phyloP scores from a whole-genome alignment of 371 early-diverging fungal species.

The Mortierella sp. region DNA sequence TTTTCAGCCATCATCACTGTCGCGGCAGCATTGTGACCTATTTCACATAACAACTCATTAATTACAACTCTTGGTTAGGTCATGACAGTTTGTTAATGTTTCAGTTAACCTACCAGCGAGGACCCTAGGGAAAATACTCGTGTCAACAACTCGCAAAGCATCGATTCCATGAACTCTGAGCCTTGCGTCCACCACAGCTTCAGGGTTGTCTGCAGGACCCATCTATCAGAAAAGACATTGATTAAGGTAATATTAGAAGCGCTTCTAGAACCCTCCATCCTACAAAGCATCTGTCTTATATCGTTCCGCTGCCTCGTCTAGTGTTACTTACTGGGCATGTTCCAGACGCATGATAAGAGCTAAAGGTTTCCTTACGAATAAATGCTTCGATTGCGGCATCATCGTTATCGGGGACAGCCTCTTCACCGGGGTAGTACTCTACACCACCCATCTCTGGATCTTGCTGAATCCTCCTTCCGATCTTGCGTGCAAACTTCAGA shows the following conservation, averaged over 20 bases:
- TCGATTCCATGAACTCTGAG: slow-evolving; percentile 57
- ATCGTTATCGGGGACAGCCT: slow-evolving; percentile 33
- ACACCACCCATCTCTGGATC: slow-evolving; percentile 11
- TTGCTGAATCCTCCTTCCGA: slow-evolving; percentile 30
- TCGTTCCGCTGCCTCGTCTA: background rate
- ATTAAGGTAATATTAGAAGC: background rate
- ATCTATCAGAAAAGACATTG: slow-evolving; percentile 7
- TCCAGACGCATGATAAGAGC: slow-evolving; percentile 31
- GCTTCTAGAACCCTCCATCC: background rate
- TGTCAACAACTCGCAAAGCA: slow-evolving; percentile 54
- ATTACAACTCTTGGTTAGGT: background rate
- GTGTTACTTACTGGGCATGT: slow-evolving; percentile 28
- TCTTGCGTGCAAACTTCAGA: slow-evolving; percentile 30
- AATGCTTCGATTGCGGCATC: slow-evolving; percentile 26
- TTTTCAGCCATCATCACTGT: slow-evolving; percentile 54
- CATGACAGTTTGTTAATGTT: background rate
- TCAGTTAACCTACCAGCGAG: slow-evolving; percentile 20
- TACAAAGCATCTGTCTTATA: background rate
- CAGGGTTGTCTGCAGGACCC: slow-evolving; percentile 46
- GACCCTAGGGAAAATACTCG: slow-evolving; percentile 46
- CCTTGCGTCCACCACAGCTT: slow-evolving; percentile 56
- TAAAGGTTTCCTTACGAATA: slow-evolving; percentile 15
- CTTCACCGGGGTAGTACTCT: slow-evolving; percentile 23
- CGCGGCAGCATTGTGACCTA: slow-evolving; percentile 36
- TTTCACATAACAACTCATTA: background rate